These are phyloP conservation scores for Gaertneriomyces semiglobifer DNA, from an alignment of 192 early-diverging fungal genomes.

Conservation along the genomic window DNA sequence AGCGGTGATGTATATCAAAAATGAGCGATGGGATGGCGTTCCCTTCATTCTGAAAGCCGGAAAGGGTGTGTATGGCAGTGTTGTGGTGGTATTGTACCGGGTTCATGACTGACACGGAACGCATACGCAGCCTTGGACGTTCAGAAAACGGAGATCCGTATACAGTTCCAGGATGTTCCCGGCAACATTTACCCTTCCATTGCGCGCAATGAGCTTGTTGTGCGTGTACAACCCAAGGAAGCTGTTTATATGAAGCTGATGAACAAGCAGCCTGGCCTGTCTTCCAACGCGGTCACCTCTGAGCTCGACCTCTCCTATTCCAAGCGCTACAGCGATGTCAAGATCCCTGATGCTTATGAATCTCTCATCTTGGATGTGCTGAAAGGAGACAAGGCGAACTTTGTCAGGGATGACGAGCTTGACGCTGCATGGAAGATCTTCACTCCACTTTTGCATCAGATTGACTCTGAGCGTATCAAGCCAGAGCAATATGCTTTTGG, in stretches of 20 bases:
- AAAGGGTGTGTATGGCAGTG: slow-evolving; percentile 41
- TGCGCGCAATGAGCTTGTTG: slow-evolving; percentile 91
- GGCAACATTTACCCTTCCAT: slow-evolving; percentile 74
- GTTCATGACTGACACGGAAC: no score
- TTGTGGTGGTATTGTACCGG: not conserved
- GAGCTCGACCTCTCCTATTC: slow-evolving; percentile 94
- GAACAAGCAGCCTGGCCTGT: slow-evolving; percentile 90
- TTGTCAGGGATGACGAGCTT: slow-evolving; percentile 74
- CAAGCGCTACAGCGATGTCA: slow-evolving; percentile 77
- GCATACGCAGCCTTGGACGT: slow-evolving; percentile 72
- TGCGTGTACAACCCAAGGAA: slow-evolving; percentile 92
- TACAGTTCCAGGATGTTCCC: slow-evolving; percentile 92
- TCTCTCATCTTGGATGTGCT: slow-evolving; percentile 90
- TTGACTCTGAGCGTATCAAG: slow-evolving; percentile 63
- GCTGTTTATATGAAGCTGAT: slow-evolving; percentile 96
- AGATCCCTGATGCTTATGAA: slow-evolving; percentile 98
- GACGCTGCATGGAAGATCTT: slow-evolving; percentile 98
- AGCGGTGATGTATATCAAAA: slow-evolving; percentile 82
- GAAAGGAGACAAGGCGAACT: slow-evolving; percentile 91
- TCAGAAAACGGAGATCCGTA: slow-evolving; percentile 90
- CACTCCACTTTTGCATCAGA: slow-evolving; percentile 89
- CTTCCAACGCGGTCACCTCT: slow-evolving; percentile 75
- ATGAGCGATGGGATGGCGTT: slow-evolving; percentile 92
- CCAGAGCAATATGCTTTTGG: slow-evolving; percentile 79
- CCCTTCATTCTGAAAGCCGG: slow-evolving; percentile 73